phyloP scores from a whole-genome alignment of 306 rosid species.

The Medicago ruthenica region DNA sequence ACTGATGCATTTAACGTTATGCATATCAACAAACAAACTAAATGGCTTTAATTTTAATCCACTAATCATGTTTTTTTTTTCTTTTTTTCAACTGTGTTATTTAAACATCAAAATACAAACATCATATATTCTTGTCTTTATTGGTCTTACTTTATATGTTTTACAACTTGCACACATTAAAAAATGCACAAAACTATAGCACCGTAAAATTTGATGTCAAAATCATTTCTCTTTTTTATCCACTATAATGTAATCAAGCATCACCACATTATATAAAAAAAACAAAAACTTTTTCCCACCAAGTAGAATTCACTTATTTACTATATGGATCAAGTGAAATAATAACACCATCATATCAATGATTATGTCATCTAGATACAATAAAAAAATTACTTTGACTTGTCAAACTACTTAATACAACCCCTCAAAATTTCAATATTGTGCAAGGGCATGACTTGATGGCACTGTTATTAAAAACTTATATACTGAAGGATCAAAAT shows the following conservation, averaged over 20 bases:
- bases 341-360: background rate
- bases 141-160: too few species aligned
- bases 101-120: too few species aligned
- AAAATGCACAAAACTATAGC: too few species aligned
- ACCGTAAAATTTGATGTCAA: too few species aligned
- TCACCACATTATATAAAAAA: background rate
- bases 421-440: background rate
- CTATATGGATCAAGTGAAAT: background rate
- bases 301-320: background rate
- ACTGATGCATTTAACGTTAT: too few species aligned
- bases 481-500: slow-evolving; percentile 31
- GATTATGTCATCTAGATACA: background rate
- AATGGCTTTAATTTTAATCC: background rate
- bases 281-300: too few species aligned
- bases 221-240: background rate
- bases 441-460: background rate
- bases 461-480: background rate
- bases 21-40: background rate
- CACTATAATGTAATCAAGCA: background rate
- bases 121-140: too few species aligned
- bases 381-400: background rate
- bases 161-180: too few species aligned
- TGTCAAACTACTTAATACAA: background rate
- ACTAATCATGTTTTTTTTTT: too few species aligned
- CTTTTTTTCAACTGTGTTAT: too few species aligned